phyloP scores from a whole-genome alignment of 306 rosid genomes.

The Vigna reflexopilosa region DNA sequence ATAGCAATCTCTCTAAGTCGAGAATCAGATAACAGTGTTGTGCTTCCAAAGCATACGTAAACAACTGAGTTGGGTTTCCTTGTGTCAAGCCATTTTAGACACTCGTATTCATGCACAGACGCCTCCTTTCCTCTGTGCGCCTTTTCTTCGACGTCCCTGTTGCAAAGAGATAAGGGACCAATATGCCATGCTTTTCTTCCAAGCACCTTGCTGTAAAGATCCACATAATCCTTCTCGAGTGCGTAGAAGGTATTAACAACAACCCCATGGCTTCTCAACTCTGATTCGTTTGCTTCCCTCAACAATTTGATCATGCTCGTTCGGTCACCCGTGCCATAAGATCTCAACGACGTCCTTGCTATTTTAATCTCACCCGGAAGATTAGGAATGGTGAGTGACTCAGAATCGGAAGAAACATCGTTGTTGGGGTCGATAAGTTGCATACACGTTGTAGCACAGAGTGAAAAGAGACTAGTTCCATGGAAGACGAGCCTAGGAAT shows the following conservation, averaged over 20 bases:
- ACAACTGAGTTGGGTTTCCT: slow-evolving; percentile 56
- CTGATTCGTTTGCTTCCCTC: neutral
- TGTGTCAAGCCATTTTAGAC: slow-evolving; percentile 46
- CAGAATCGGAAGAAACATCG: slow-evolving; percentile 48
- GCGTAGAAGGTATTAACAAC: slow-evolving; percentile 46
- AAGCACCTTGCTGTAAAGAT: neutral
- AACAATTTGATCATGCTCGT: slow-evolving; percentile 48
- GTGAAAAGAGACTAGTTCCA: slow-evolving; percentile 38
- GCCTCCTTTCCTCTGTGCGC: slow-evolving; percentile 25
- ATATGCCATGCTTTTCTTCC: slow-evolving; percentile 59
- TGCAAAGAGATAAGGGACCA: slow-evolving; percentile 50
- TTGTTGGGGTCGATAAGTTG: slow-evolving; percentile 33
- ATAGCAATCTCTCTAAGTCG: slow-evolving; percentile 59
- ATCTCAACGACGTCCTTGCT: slow-evolving; percentile 10
- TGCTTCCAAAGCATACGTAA: slow-evolving; percentile 62
- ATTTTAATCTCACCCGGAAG: slow-evolving; percentile 52
- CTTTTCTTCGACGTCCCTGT: slow-evolving; percentile 5
- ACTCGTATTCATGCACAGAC: slow-evolving; percentile 15
- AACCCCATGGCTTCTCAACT: slow-evolving; percentile 47
- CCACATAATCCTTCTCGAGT: slow-evolving; percentile 28
- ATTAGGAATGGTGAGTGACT: slow-evolving; percentile 47
- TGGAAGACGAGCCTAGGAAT: slow-evolving; percentile 53
- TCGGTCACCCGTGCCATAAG: neutral
- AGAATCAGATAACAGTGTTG: slow-evolving; percentile 34
- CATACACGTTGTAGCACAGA: slow-evolving; percentile 30